Evolutionary conservation across 306 rosid genomes (phyloP).

Genomic region (Oxytropis ochrocephala): DNA sequence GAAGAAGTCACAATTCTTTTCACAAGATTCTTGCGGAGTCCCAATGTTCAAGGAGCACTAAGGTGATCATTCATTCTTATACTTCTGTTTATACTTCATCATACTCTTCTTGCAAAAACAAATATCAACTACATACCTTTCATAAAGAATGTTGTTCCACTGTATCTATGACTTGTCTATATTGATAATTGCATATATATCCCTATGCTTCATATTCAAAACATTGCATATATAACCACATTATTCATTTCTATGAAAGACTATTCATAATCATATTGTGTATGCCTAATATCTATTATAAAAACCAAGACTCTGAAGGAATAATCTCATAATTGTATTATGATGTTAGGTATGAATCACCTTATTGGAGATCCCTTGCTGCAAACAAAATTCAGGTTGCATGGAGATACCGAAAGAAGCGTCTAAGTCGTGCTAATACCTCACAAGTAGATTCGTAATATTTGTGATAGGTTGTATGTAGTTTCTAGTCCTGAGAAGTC

Average conservation of each 20-base stretch:
- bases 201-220: too few relatives aligned
- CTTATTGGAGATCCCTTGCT: constrained; percentile 72
- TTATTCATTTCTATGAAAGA: too few relatives aligned
- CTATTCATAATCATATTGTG: too few relatives aligned
- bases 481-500: too few relatives aligned
- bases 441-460: not conserved
- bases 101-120: not conserved
- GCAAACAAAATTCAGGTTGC: constrained; percentile 73
- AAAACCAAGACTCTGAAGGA: not conserved
- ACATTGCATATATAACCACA: too few relatives aligned
- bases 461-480: constrained; percentile 24
- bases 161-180: not conserved
- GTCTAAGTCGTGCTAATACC: constrained; percentile 20
- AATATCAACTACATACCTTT: not conserved
- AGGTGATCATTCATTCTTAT: constrained; percentile 35
- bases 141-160: not conserved
- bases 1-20: constrained; percentile 69
- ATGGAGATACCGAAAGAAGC: constrained; percentile 61
- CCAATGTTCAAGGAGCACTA: constrained; percentile 73
- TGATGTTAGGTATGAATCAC: constrained; percentile 52
- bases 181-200: not conserved
- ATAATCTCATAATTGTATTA: constrained; percentile 29
- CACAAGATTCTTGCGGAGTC: constrained; percentile 58
- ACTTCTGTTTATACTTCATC: not conserved
- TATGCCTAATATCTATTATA: not conserved